Percentiles rank a stretch among this genome's conserved stretches.
These are phyloP conservation scores for Calamus simplicifolius DNA, from an alignment of 176 grass and related monocot genomes.

Conservation along the genomic window DNA sequence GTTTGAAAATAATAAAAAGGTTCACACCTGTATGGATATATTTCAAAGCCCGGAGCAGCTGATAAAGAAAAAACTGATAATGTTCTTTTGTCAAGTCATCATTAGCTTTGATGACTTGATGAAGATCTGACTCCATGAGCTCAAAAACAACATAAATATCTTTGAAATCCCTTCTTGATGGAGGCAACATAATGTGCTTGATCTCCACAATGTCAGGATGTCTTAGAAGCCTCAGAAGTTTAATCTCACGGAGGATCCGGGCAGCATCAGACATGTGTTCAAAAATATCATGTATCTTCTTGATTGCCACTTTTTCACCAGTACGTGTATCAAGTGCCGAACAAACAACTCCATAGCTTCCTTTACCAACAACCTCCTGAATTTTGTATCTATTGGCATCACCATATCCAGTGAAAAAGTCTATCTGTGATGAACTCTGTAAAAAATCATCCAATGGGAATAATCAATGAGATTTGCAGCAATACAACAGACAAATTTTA, in stretches of 20 bases:
- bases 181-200: constrained; percentile 98
- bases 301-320: constrained; percentile 91
- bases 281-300: constrained; percentile 98
- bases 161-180: constrained; percentile 91
- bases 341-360: constrained; percentile 95
- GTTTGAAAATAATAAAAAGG: not conserved
- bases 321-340: constrained; percentile 90
- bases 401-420: constrained; percentile 91
- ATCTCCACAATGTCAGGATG: constrained; percentile 99
- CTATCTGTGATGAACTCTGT: constrained; percentile 66
- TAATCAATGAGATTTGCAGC: not conserved
- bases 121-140: constrained; percentile 98
- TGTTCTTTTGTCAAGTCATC: constrained; percentile 98
- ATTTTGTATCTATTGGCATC: constrained; percentile 97
- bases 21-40: constrained; percentile 87
- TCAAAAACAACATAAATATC: constrained; percentile 99
- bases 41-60: constrained; percentile 93
- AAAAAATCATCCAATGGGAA: constrained; percentile 17
- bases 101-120: constrained; percentile 99
- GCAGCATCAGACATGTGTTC: constrained; percentile 98
- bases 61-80: constrained; percentile 98
- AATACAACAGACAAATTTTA: constrained; percentile 2
- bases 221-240: constrained; percentile 82
- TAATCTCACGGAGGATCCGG: constrained; percentile 93
- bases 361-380: constrained; percentile 96